These are phyloP conservation scores for Aquilaria malaccensis DNA, from an alignment of 345 rosid species.

Conservation along the genomic window DNA sequence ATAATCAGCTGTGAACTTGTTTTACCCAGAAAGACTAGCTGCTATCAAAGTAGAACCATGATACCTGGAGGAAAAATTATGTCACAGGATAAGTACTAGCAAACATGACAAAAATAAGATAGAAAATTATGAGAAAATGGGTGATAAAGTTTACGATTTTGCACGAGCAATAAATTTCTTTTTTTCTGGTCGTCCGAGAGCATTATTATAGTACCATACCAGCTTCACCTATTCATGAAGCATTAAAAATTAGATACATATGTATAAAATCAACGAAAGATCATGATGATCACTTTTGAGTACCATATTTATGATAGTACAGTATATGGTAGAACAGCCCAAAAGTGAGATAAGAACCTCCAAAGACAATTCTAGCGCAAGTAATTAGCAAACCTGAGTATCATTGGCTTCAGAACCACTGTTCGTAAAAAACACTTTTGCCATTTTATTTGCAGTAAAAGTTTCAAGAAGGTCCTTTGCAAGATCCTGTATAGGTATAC, in stretches of 20 bases:
- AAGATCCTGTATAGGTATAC: slow-evolving; percentile 55
- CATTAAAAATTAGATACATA: slow-evolving; percentile 5
- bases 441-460: slow-evolving; percentile 82
- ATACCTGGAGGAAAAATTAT: slow-evolving; percentile 40
- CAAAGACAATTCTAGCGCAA: too few relatives aligned
- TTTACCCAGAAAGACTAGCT: slow-evolving; percentile 97
- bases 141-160: slow-evolving; percentile 37
- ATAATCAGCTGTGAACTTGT: background rate
- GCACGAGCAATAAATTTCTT: slow-evolving; percentile 69
- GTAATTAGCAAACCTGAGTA: slow-evolving; percentile 56
- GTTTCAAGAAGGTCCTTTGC: slow-evolving; percentile 81
- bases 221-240: slow-evolving; percentile 47
- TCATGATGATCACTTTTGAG: too few relatives aligned
- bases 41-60: slow-evolving; percentile 90
- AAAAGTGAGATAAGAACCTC: too few relatives aligned
- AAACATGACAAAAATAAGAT: background rate
- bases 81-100: too few relatives aligned
- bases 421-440: slow-evolving; percentile 81
- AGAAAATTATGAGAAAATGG: slow-evolving; percentile 1
- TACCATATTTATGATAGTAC: too few relatives aligned
- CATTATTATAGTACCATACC: slow-evolving; percentile 78
- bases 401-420: slow-evolving; percentile 99
- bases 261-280: slow-evolving; percentile 1
- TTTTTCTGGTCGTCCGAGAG: slow-evolving; percentile 69
- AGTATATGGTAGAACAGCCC: too few relatives aligned